phyloP scores from a whole-genome alignment of 441 rosid genomes.

The Croton setiger region DNA sequence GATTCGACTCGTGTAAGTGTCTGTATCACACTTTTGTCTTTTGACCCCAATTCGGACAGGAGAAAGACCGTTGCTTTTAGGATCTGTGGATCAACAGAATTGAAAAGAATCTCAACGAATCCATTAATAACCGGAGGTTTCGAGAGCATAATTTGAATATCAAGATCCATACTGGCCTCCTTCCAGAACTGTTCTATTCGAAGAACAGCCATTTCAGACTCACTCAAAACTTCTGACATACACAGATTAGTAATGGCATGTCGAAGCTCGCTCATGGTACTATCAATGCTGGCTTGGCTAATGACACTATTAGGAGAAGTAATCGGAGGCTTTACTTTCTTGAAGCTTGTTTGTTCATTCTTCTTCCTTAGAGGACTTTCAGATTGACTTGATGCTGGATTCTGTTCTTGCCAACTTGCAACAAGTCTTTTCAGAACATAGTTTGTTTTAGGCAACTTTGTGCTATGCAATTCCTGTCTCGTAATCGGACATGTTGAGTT shows the following conservation, averaged over 20 bases:
- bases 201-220: conserved; percentile 65
- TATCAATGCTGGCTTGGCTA: conserved; percentile 47
- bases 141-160: conserved; percentile 49
- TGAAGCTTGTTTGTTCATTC: conserved; percentile 22
- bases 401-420: conserved; percentile 56
- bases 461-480: conserved; percentile 51
- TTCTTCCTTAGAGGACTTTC: conserved; percentile 25
- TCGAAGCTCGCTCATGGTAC: conserved; percentile 43
- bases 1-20: conserved; percentile 63
- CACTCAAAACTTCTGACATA: conserved; percentile 55
- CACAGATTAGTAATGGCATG: conserved; percentile 53
- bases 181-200: conserved; percentile 57
- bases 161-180: conserved; percentile 37
- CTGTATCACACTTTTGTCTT: conserved; percentile 55
- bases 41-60: conserved; percentile 59
- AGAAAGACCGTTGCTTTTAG: conserved; percentile 51
- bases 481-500: conserved; percentile 74
- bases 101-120: conserved; percentile 62
- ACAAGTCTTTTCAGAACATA: conserved; percentile 72
- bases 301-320: conserved; percentile 52
- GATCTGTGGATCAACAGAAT: conserved; percentile 50
- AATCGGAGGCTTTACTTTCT: conserved; percentile 27
- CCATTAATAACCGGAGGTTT: conserved; percentile 60
- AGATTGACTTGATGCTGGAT: conserved; percentile 30
- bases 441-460: conserved; percentile 60